Evolutionary conservation across 371 early-diverging fungal species (phyloP).

Genomic region (Apophysomyces trapeziformis): DNA sequence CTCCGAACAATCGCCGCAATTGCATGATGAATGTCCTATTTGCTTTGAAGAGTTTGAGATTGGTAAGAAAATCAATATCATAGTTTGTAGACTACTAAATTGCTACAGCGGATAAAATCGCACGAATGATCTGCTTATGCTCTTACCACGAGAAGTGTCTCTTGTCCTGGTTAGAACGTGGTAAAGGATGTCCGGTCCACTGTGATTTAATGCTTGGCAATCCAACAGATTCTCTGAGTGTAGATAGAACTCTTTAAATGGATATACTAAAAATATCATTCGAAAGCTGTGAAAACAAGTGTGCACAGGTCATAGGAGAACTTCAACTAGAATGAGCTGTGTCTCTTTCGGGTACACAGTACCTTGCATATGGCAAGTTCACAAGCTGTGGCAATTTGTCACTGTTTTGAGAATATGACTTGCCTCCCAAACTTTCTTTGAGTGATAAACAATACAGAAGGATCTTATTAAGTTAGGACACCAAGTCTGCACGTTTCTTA

Average conservation of each 20-base stretch:
- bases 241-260: not conserved
- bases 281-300: not conserved
- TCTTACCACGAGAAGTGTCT: slow-evolving; percentile 85
- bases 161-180: slow-evolving; percentile 70
- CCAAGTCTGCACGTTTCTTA: not conserved
- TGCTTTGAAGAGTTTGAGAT: slow-evolving; percentile 89
- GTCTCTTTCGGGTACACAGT: not conserved
- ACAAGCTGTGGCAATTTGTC: too few relatives aligned
- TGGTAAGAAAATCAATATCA: slow-evolving; percentile 42
- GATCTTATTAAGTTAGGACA: not conserved
- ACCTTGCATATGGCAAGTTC: too few relatives aligned
- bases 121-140: slow-evolving; percentile 86
- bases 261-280: not conserved
- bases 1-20: slow-evolving; percentile 57
- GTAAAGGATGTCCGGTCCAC: slow-evolving; percentile 78
- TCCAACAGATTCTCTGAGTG: not conserved
- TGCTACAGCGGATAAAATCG: slow-evolving; percentile 63
- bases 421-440: not conserved
- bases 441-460: not conserved
- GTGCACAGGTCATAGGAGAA: not conserved
- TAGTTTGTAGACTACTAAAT: slow-evolving; percentile 4
- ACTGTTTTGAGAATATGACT: not conserved
- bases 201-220: slow-evolving; percentile 39
- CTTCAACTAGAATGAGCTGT: not conserved
- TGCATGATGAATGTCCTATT: slow-evolving; percentile 85